Base-by-base conservation (phyloP, 441 rosid species). In the Corymbia citriodora region DNA sequence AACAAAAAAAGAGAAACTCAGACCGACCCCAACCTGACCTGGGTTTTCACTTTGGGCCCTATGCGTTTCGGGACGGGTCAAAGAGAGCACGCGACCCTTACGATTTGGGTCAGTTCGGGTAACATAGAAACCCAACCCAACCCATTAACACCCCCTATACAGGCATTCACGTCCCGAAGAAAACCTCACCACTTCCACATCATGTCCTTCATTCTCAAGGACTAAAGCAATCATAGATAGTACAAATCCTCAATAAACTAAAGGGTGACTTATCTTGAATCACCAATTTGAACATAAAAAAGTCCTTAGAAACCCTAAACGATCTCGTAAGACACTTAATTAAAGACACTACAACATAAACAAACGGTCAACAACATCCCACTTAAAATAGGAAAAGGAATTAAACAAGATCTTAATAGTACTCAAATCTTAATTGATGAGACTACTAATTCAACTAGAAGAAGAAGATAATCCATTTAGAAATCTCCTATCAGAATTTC, bases 81-180 rank as follows among this genome's bases (percentile, higher is more conserved):
- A 2, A 59, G 1, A 25, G n/a, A 59, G 14, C 65, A 59, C 0
- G 7, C 65, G 9, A 2, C 3, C 14, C n/a, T 59, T 10, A 2
- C 9, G 7, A 59, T 59, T 23, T 59, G 63, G 3, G 6, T 59
- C 9, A 12, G 29, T 2, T 23, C 0, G 2, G 7, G 0, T 9
- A 59, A 59, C 1, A 57, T 6, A 23, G 25, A 57, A 59, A 59
- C 1, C 65, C 1, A 0, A 25, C 7, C 7, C 7, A 3, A 25
- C 25, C 3, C 14, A 59, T 2, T 10, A 14, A 25, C 14, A 59
- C 7, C 1, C 2, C 45, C 45, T 40, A 40, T 70, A 70, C 45
- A 17, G 45, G 81, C 4, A 33, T 33, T 70, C 81, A 33, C 45
- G 18, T 18, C 48, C 48, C 33, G 81, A 70, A 33, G 25, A 70